A percentile compares a stretch with the other conserved stretches of the same genome.
Evolutionary conservation across 129 eudicot species (phyloP).

Genomic region (Deinandra increscens): DNA sequence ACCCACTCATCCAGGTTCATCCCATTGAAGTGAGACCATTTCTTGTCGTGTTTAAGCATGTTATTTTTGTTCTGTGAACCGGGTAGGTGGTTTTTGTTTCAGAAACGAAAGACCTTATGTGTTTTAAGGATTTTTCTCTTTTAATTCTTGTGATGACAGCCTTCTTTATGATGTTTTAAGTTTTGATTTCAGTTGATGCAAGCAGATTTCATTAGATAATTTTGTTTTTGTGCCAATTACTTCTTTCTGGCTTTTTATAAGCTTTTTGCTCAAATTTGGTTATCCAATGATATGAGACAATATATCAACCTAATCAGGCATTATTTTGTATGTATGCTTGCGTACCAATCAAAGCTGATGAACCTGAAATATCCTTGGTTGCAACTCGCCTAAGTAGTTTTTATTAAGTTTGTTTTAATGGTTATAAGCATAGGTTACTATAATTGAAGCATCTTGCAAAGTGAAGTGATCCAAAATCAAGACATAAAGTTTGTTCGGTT

Average conservation of each 20-base stretch:
- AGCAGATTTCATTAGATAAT: background rate
- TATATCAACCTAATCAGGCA: too few species aligned
- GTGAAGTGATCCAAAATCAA: too few species aligned
- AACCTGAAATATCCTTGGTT: too few species aligned
- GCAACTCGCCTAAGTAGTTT: too few species aligned
- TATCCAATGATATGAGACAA: too few species aligned
- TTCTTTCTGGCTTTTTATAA: background rate
- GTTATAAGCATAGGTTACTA: too few species aligned
- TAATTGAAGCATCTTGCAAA: too few species aligned
- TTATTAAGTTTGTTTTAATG: too few species aligned
- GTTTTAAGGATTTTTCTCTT: constrained; percentile 15
- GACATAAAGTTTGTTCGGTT: too few species aligned
- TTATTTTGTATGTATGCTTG: too few species aligned
- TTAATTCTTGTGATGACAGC: constrained; percentile 9
- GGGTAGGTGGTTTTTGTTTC: background rate
- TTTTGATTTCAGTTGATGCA: constrained; percentile 2
- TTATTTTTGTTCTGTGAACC: constrained; percentile 16
- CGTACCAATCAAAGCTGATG: too few species aligned
- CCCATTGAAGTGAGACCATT: constrained; percentile 67
- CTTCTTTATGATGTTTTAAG: background rate
- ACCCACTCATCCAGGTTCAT: constrained; percentile 98
- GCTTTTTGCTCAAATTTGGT: background rate
- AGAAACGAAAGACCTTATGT: background rate
- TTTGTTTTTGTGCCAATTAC: background rate
- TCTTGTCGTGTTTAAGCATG: background rate